These are phyloP conservation scores for Lachnellula suecica DNA, from an alignment of 2,329 filamentous ascomycete species.

Conservation along the genomic window DNA sequence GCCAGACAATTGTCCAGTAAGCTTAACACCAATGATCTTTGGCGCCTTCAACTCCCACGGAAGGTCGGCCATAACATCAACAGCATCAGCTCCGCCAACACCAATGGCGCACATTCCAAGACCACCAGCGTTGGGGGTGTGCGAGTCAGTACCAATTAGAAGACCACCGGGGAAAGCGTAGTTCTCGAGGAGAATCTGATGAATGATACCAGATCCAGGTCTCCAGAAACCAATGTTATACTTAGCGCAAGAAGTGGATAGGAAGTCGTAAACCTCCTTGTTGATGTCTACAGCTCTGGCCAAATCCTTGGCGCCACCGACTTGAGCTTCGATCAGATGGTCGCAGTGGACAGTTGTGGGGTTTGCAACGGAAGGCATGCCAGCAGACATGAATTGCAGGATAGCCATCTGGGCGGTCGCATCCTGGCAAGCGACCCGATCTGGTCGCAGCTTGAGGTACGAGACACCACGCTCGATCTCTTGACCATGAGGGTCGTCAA, in stretches of 20 bases:
- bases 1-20: conserved; percentile 84
- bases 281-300: conserved; percentile 88
- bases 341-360: conserved; percentile 97
- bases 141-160: conserved; percentile 95
- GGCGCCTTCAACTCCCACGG: conserved; percentile 99
- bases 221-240: conserved; percentile 99
- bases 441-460: conserved; percentile 94
- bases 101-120: conserved; percentile 93
- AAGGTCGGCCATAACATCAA: conserved; percentile 96
- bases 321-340: conserved; percentile 97
- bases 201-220: conserved; percentile 97
- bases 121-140: conserved; percentile 96
- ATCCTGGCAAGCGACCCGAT: conserved; percentile 98
- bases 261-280: conserved; percentile 99
- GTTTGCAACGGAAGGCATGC: conserved; percentile 92
- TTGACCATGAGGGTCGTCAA: conserved; percentile 94
- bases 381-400: conserved; percentile 98
- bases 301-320: conserved; percentile 92
- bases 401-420: conserved; percentile 99
- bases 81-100: conserved; percentile 96
- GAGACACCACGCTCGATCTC: conserved; percentile 95
- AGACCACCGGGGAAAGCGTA: conserved; percentile 99
- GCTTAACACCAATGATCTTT: conserved; percentile 93
- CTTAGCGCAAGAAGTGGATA: conserved; percentile 91
- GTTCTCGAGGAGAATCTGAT: conserved; percentile 98